phyloP scores from a whole-genome alignment of 495 filamentous ascomycete genomes.

The Terfezia claveryi region DNA sequence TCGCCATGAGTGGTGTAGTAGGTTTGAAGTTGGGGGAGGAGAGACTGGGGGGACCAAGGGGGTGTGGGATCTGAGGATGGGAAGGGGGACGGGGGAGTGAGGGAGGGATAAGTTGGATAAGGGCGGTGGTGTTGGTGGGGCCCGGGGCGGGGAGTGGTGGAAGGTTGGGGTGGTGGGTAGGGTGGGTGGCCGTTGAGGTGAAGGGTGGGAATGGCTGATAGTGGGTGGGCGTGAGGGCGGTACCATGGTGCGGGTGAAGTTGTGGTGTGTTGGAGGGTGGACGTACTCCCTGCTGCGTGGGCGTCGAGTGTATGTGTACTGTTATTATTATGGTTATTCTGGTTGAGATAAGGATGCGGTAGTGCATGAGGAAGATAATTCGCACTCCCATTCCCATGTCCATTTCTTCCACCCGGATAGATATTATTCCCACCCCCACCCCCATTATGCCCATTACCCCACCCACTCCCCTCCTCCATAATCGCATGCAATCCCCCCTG shows the following conservation, averaged over 20 bases:
- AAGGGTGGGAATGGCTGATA: not conserved
- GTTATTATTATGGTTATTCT: no score
- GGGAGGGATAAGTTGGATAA: not conserved
- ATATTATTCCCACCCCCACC: no score
- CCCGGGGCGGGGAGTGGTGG: not conserved
- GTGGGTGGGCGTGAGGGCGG: not conserved
- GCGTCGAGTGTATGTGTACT: not conserved
- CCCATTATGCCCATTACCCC: no score
- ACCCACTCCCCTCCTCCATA: no score
- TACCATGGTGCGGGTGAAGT: not conserved
- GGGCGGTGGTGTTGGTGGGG: not conserved
- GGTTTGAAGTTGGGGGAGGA: not conserved
- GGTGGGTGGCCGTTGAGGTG: not conserved
- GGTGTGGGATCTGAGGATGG: not conserved
- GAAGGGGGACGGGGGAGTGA: not conserved
- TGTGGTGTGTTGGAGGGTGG: not conserved
- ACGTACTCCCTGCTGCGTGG: not conserved
- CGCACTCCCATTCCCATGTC: no score
- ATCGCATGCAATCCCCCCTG: constrained; percentile 4
- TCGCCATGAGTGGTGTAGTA: not conserved
- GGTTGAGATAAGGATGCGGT: no score
- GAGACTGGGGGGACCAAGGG: not conserved
- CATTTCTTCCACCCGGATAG: no score
- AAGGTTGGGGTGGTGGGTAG: not conserved
- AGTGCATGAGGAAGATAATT: no score